Percentiles rank a stretch among this genome's conserved stretches.
These are phyloP conservation scores for Trichoderma gracile DNA, from an alignment of 2,329 filamentous ascomycete species.

Conservation along the genomic window DNA sequence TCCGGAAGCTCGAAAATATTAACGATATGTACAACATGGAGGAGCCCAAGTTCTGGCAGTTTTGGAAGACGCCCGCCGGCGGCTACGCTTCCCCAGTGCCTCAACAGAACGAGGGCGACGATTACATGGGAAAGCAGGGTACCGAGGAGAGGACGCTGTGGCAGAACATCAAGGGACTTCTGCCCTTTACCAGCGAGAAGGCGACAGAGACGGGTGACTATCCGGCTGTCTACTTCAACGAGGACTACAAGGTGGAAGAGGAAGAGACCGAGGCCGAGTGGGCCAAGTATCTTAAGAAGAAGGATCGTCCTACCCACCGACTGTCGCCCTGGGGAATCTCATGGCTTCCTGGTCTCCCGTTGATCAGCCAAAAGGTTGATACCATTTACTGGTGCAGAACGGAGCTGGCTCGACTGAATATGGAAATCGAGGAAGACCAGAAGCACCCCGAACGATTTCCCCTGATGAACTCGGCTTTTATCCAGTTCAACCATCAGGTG, in stretches of 20 bases:
- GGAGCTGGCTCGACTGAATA: constrained; percentile 81
- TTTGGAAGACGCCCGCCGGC: constrained; percentile 64
- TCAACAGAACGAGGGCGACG: constrained; percentile 52
- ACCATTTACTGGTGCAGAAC: constrained; percentile 89
- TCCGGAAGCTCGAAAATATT: constrained; percentile 51
- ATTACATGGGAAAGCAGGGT: constrained; percentile 36
- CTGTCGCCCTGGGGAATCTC: constrained; percentile 61
- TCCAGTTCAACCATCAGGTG: constrained; percentile 97
- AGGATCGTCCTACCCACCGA: constrained; percentile 81
- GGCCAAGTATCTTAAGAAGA: constrained; percentile 78
- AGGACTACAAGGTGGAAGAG: constrained; percentile 58
- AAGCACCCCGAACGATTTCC: constrained; percentile 82
- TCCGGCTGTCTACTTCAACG: constrained; percentile 58
- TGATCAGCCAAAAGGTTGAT: constrained; percentile 88
- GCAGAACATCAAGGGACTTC: constrained; percentile 49
- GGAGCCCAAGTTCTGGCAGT: constrained; percentile 58
- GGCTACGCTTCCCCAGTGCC: constrained; percentile 63
- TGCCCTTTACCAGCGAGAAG: constrained; percentile 53
- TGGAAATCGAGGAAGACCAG: constrained; percentile 91
- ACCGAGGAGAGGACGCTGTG: constrained; percentile 50
- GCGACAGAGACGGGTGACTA: constrained; percentile 56
- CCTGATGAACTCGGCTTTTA: constrained; percentile 93
- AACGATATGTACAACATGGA: constrained; percentile 52
- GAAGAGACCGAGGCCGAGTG: constrained; percentile 69
- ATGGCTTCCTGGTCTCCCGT: constrained; percentile 78